phyloP scores from a whole-genome alignment of 345 rosid genomes.

The Eucalyptus camaldulensis region DNA sequence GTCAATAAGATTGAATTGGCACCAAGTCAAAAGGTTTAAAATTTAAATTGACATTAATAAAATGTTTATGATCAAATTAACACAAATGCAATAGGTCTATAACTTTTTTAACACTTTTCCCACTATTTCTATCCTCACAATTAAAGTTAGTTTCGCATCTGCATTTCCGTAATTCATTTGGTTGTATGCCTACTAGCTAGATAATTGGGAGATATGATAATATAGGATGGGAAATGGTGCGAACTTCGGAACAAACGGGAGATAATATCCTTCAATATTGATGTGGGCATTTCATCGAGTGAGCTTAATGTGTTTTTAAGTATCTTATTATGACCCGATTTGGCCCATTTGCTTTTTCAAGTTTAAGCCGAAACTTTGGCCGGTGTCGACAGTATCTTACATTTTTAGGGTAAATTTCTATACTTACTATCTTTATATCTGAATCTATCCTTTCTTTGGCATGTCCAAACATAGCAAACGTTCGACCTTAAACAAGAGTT shows the following conservation, averaged over 20 bases:
- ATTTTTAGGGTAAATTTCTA: neutral
- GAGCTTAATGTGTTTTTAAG: neutral
- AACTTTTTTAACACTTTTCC: no score
- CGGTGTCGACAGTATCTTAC: neutral
- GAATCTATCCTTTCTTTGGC: neutral
- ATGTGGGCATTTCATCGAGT: neutral
- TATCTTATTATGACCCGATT: neutral
- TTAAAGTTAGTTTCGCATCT: neutral
- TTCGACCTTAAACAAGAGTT: neutral
- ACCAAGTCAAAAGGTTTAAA: no score
- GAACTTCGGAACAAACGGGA: neutral
- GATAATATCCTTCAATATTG: neutral
- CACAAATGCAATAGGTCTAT: no score
- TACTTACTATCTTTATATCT: neutral
- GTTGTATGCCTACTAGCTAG: neutral
- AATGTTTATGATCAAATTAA: no score
- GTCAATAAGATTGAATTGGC: no score
- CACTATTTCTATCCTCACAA: neutral
- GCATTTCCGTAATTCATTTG: neutral
- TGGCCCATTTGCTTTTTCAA: neutral
- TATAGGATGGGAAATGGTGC: neutral
- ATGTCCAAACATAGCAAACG: neutral
- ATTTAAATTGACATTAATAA: no score
- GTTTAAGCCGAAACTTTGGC: neutral
- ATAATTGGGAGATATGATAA: neutral